Percentiles rank a stretch among this genome's conserved stretches.
Evolutionary conservation across 768 basidiomycete genomes (phyloP).

Genomic region (Lenzites betulinus): DNA sequence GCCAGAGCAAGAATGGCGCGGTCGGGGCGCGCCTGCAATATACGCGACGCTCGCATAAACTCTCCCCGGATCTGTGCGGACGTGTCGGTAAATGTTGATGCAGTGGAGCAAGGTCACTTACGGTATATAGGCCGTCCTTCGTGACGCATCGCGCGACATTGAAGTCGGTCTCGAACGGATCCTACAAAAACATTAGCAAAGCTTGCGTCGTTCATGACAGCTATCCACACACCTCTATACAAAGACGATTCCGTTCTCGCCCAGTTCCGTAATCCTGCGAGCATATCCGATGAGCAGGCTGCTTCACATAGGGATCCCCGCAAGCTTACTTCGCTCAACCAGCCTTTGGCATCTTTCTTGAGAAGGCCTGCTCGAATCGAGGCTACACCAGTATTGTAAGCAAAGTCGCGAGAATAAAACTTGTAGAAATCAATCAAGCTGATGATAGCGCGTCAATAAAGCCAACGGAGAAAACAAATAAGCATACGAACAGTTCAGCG

Average conservation of each 20-base stretch:
- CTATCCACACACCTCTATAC: conserved; percentile 35
- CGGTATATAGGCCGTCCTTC: conserved; percentile 93
- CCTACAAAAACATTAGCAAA: conserved; percentile 46
- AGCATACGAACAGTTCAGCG: conserved; percentile 76
- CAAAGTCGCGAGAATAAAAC: conserved; percentile 92
- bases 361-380: conserved; percentile 88
- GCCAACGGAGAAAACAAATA: background rate
- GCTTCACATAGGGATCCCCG: background rate
- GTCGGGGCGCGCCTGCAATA: conserved; percentile 77
- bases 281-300: background rate
- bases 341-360: conserved; percentile 91
- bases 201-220: background rate
- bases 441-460: conserved; percentile 3
- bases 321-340: conserved; percentile 85
- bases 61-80: conserved; percentile 86
- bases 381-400: conserved; percentile 87
- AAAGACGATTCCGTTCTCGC: conserved; percentile 90
- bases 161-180: conserved; percentile 95
- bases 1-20: conserved; percentile 81
- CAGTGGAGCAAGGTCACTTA: conserved; percentile 37
- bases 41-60: conserved; percentile 93
- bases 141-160: conserved; percentile 98
- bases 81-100: background rate
- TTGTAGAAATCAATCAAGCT: conserved; percentile 98
- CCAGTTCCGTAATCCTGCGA: conserved; percentile 58